These are phyloP conservation scores for Beauveria caledonica DNA, from an alignment of 2,329 filamentous ascomycete genomes.

Conservation along the genomic window DNA sequence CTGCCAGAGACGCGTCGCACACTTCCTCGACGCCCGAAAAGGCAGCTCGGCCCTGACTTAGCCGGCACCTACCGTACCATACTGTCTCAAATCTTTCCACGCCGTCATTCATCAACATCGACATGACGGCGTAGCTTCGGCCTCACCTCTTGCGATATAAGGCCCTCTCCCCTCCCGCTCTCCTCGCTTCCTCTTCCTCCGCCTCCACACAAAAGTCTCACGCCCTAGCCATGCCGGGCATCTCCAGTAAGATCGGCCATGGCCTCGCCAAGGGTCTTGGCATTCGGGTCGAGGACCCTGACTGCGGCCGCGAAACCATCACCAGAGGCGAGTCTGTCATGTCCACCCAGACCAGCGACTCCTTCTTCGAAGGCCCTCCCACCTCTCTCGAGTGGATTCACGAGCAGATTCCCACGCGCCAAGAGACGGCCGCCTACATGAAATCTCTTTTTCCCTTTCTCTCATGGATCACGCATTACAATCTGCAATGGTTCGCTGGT, in stretches of 20 bases:
- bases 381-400: conserved; percentile 64
- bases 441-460: conserved; percentile 76
- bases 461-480: conserved; percentile 85
- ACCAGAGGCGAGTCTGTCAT: conserved; percentile 73
- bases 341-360: conserved; percentile 63
- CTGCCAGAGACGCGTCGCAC: not conserved
- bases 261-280: conserved; percentile 69
- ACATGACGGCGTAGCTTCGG: not conserved
- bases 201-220: not conserved
- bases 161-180: not conserved
- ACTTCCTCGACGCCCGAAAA: not conserved
- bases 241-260: conserved; percentile 56
- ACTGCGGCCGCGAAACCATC: conserved; percentile 41
- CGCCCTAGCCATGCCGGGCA: conserved; percentile 25
- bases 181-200: not conserved
- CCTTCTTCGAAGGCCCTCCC: conserved; percentile 77
- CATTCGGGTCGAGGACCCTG: conserved; percentile 64
- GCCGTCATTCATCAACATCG: not conserved
- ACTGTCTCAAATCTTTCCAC: not conserved
- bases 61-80: not conserved
- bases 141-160: not conserved
- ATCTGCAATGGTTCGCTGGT: conserved; percentile 77
- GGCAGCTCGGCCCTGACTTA: not conserved
- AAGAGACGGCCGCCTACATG: conserved; percentile 52
- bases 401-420: conserved; percentile 51